A percentile compares a stretch with the other conserved stretches of the same genome.
These are phyloP conservation scores for Lepidium africanum DNA, from an alignment of 345 rosid species.

Conservation along the genomic window DNA sequence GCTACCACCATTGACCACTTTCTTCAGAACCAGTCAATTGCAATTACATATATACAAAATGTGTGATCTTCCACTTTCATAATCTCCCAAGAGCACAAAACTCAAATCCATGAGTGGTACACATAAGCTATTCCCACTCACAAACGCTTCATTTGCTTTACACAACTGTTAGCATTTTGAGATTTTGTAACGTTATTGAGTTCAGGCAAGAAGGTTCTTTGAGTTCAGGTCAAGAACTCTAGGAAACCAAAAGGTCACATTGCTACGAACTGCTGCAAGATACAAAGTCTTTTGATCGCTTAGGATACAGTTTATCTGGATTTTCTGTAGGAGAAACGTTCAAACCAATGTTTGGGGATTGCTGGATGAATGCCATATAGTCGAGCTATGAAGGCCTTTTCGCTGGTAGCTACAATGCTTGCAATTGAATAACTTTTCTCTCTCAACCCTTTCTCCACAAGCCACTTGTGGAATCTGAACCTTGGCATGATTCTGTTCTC, in stretches of 20 bases:
- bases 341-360: slow-evolving; percentile 50
- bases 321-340: slow-evolving; percentile 32
- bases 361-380: slow-evolving; percentile 56
- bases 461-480: slow-evolving; percentile 47
- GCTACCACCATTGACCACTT: not conserved
- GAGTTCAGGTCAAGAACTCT: not conserved
- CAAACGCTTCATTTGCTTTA: slow-evolving; percentile 1
- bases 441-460: slow-evolving; percentile 41
- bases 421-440: slow-evolving; percentile 40
- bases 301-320: not conserved
- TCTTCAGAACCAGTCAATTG: not conserved
- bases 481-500: slow-evolving; percentile 60
- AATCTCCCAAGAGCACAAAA: not conserved
- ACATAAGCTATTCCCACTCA: not conserved
- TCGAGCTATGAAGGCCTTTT: slow-evolving; percentile 47
- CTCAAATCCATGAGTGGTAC: not conserved
- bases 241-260: not conserved
- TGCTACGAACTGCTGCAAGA: not conserved
- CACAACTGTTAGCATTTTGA: not conserved
- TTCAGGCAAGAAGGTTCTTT: not conserved
- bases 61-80: not conserved
- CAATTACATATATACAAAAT: not conserved
- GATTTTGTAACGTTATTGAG: not conserved
- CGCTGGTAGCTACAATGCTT: slow-evolving; percentile 65
- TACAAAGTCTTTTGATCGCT: not conserved